phyloP scores from a whole-genome alignment of 805 yeast species.

The Blastobotrys robertii region DNA sequence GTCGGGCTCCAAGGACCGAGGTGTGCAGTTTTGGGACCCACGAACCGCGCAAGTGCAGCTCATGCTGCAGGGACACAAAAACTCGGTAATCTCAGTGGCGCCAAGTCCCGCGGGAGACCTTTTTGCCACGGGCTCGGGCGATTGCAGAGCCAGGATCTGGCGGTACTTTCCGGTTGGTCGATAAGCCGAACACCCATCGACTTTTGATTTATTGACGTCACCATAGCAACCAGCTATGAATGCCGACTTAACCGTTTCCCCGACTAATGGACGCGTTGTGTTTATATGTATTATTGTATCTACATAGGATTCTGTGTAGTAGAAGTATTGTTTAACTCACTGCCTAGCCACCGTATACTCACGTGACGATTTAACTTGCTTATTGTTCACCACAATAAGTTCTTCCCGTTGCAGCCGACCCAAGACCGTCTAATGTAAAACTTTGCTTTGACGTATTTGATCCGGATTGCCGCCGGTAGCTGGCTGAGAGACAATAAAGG shows the following conservation, averaged over 20 bases:
- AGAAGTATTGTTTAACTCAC: not conserved
- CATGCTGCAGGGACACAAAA: constrained; percentile 95
- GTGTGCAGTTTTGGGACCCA: constrained; percentile 96
- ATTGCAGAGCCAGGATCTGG: constrained; percentile 96
- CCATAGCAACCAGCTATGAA: not conserved
- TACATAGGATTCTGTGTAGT: not conserved
- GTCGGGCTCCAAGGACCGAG: constrained; percentile 94
- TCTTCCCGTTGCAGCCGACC: too few relatives aligned
- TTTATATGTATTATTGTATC: not conserved
- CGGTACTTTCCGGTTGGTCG: constrained; percentile 33
- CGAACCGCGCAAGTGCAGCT: constrained; percentile 81
- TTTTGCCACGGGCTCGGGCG: constrained; percentile 97
- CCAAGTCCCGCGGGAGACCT: constrained; percentile 81
- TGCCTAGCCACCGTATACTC: too few relatives aligned
- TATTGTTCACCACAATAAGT: too few relatives aligned
- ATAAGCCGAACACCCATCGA: not conserved
- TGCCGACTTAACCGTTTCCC: not conserved
- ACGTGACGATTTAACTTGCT: too few relatives aligned
- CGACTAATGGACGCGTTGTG: not conserved
- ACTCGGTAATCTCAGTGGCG: constrained; percentile 89
- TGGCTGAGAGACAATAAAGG: too few relatives aligned
- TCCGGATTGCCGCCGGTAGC: too few relatives aligned
- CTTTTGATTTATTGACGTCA: too few relatives aligned
- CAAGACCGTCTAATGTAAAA: too few relatives aligned
- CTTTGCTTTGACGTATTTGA: too few relatives aligned